Conservation (phyloP, 352 stramenopile genomes). For the Phytophthora meadii region DNA sequence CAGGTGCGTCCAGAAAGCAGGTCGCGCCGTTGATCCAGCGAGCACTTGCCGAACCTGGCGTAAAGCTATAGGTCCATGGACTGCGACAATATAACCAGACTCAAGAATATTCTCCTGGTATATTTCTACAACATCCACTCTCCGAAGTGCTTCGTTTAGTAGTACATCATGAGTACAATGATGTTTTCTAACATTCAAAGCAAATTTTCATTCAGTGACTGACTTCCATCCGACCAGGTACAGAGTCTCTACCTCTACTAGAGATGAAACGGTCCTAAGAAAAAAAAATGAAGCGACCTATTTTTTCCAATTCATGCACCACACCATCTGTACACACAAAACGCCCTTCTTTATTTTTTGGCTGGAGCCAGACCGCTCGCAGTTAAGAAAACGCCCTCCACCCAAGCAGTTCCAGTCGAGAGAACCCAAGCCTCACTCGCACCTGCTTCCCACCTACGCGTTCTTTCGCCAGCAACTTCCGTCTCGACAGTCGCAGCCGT, state of each 20-base stretch:
- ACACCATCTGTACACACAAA: neutral
- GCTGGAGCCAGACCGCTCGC: neutral
- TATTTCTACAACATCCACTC: too few species aligned
- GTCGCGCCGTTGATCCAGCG: constrained; percentile 73
- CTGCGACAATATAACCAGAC: neutral
- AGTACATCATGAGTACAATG: too few species aligned
- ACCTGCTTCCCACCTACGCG: neutral
- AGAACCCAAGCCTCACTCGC: constrained; percentile 1
- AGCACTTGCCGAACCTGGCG: constrained; percentile 37
- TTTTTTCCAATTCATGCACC: neutral
- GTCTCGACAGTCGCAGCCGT: neutral
- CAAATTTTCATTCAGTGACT: too few species aligned
- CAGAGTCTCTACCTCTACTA: too few species aligned
- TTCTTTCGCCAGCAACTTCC: neutral
- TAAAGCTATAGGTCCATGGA: constrained; percentile 16
- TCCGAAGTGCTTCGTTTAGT: too few species aligned
- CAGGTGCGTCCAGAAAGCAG: constrained; percentile 74
- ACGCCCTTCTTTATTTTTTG: too few species aligned
- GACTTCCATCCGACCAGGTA: too few species aligned
- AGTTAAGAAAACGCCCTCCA: constrained; percentile 45
- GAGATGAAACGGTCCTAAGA: too few species aligned
- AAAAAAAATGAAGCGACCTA: neutral
- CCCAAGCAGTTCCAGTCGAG: constrained; percentile 28
- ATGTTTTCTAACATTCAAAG: too few species aligned
- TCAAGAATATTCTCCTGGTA: too few species aligned